These are phyloP conservation scores for Parietichytrium sp. DNA, from an alignment of 108 stramenopile species.

Conservation along the genomic window DNA sequence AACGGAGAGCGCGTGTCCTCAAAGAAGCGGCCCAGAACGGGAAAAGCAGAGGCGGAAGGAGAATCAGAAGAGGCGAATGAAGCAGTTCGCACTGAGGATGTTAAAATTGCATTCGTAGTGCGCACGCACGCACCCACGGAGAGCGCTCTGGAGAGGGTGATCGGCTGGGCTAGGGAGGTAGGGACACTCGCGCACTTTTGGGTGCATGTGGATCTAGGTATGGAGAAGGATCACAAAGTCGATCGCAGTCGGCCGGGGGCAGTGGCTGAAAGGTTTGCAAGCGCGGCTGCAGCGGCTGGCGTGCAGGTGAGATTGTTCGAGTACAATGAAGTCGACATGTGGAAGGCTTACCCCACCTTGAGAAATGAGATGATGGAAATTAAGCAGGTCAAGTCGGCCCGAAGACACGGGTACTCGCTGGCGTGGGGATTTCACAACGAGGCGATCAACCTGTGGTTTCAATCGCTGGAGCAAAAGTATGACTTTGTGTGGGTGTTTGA, in stretches of 20 bases:
- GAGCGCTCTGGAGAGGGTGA: not conserved
- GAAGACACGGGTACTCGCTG: not conserved
- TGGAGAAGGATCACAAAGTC: too few species aligned
- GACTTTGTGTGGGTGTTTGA: not conserved
- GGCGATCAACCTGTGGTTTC: constrained; percentile 17
- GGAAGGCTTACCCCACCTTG: not conserved
- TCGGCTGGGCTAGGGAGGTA: not conserved
- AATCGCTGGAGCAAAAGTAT: not conserved
- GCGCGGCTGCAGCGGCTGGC: not conserved
- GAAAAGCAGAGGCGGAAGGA: too few species aligned
- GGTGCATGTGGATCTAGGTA: too few species aligned
- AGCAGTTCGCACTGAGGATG: too few species aligned
- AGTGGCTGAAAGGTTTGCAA: not conserved
- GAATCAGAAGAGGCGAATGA: too few species aligned
- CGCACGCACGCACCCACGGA: not conserved
- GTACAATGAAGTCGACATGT: constrained; percentile 24
- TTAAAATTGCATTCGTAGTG: too few species aligned
- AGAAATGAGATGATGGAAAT: not conserved
- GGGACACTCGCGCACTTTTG: too few species aligned
- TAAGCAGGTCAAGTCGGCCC: not conserved
- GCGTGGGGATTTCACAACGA: constrained; percentile 15
- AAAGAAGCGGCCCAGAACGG: too few species aligned
- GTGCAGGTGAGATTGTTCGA: not conserved
- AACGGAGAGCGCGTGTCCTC: too few species aligned
- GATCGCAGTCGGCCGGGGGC: too few species aligned